Evolutionary conservation across 2,329 filamentous ascomycete genomes (phyloP).

Genomic region (Aspergillus tamarii): DNA sequence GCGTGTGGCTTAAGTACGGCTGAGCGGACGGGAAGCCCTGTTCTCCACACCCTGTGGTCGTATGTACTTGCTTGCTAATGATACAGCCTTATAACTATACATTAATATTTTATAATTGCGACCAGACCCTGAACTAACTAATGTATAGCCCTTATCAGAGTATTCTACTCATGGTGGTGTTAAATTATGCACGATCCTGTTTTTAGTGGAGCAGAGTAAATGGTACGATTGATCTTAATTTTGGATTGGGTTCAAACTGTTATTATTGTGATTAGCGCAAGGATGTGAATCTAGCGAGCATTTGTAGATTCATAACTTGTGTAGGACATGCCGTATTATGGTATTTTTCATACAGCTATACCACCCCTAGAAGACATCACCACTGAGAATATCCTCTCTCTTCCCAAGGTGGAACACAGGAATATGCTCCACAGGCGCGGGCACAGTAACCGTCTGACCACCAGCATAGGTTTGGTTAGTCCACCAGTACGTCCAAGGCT

Average conservation of each 20-base stretch:
- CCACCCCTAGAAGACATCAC: constrained; percentile 17
- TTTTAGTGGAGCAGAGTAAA: not conserved
- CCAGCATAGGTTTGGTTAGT: constrained; percentile 44
- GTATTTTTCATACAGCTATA: not conserved
- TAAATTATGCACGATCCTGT: too few relatives aligned
- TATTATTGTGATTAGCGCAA: not conserved
- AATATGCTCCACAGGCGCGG: constrained; percentile 40
- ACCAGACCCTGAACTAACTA: too few relatives aligned
- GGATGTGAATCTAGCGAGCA: too few relatives aligned
- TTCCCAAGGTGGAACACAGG: constrained; percentile 62
- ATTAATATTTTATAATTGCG: too few relatives aligned
- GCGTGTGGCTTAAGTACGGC: too few relatives aligned
- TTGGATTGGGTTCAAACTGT: not conserved
- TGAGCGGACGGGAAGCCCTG: too few relatives aligned
- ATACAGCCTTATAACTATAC: too few relatives aligned
- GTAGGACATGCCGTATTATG: fast-evolving
- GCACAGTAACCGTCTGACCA: constrained; percentile 33
- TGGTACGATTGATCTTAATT: not conserved
- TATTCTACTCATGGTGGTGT: too few relatives aligned
- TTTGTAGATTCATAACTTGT: not conserved
- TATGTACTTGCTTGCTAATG: too few relatives aligned
- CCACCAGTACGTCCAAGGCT: constrained; percentile 47
- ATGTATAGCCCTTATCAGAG: too few relatives aligned
- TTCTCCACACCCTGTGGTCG: too few relatives aligned
- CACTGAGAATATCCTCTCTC: constrained; percentile 70